These are phyloP conservation scores for Butyriboletus loyo DNA, from an alignment of 768 basidiomycete species.

Conservation along the genomic window DNA sequence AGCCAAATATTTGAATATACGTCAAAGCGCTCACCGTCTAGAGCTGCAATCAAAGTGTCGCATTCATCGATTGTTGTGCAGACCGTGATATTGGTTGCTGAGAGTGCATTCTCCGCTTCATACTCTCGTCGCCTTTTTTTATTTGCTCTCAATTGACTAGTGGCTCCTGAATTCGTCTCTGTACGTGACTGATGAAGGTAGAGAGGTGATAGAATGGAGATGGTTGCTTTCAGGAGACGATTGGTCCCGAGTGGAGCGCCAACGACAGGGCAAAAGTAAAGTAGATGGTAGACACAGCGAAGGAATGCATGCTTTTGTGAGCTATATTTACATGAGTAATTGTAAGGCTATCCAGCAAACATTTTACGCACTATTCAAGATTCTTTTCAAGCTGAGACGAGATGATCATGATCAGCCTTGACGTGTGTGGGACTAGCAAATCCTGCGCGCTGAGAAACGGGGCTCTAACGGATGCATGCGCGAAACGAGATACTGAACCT, in stretches of 20 bases:
- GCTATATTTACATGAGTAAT: constrained; percentile 17
- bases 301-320: constrained; percentile 45
- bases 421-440: constrained; percentile 53
- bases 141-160: constrained; percentile 44
- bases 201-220: constrained; percentile 48
- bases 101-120: constrained; percentile 75
- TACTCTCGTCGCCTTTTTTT: constrained; percentile 70
- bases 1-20: background rate
- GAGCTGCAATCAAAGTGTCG: constrained; percentile 47
- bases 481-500: constrained; percentile 12
- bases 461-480: background rate
- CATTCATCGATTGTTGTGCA: constrained; percentile 52
- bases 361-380: constrained; percentile 41
- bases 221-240: constrained; percentile 52
- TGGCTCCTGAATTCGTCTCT: constrained; percentile 20
- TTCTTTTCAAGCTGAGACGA: constrained; percentile 62
- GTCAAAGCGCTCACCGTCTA: constrained; percentile 50
- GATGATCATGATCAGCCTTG: constrained; percentile 52
- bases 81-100: constrained; percentile 41
- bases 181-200: constrained; percentile 40
- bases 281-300: constrained; percentile 40
- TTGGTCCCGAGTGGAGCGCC: constrained; percentile 48
- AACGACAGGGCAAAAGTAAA: constrained; percentile 42
- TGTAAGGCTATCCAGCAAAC: background rate
- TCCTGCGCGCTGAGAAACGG: constrained; percentile 43